phyloP scores from a whole-genome alignment of 371 early-diverging fungal genomes.

The Mortierella polycephala region DNA sequence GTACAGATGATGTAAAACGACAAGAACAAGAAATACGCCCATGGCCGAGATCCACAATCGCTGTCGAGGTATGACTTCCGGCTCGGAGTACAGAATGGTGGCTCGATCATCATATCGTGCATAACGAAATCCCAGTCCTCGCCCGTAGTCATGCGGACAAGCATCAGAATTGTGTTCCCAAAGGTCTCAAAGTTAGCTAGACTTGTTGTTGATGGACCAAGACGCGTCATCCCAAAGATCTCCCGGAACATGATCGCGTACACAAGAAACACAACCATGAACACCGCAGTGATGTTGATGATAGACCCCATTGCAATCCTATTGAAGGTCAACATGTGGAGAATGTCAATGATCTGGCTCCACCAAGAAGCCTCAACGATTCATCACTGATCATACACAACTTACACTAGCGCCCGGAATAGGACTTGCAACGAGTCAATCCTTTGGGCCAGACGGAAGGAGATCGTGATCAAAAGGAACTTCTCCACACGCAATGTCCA shows the following conservation, averaged over 20 bases:
- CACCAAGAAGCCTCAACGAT: neutral
- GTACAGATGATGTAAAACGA: conserved; percentile 65
- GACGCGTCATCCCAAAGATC: conserved; percentile 59
- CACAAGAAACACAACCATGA: conserved; percentile 57
- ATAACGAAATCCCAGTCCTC: conserved; percentile 71
- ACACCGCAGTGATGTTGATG: conserved; percentile 59
- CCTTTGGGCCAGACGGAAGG: conserved; percentile 62
- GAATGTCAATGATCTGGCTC: neutral
- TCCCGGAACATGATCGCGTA: conserved; percentile 65
- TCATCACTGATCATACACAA: neutral
- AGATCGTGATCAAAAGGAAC: conserved; percentile 56
- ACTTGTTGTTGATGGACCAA: conserved; percentile 60
- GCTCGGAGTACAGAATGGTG: conserved; percentile 56
- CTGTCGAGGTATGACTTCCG: conserved; percentile 58
- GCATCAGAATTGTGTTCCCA: conserved; percentile 56
- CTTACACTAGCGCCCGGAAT: conserved; percentile 60
- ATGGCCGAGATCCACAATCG: conserved; percentile 61
- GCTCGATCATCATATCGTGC: conserved; percentile 61
- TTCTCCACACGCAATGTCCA: conserved; percentile 58
- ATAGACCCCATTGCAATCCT: conserved; percentile 62
- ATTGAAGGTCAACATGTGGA: neutral
- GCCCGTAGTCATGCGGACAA: conserved; percentile 66
- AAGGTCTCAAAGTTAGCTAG: conserved; percentile 63
- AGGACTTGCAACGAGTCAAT: conserved; percentile 61
- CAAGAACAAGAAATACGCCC: conserved; percentile 58